Conservation (phyloP, 2,329 filamentous ascomycete species). For the Fusarium pseudonygamai region DNA sequence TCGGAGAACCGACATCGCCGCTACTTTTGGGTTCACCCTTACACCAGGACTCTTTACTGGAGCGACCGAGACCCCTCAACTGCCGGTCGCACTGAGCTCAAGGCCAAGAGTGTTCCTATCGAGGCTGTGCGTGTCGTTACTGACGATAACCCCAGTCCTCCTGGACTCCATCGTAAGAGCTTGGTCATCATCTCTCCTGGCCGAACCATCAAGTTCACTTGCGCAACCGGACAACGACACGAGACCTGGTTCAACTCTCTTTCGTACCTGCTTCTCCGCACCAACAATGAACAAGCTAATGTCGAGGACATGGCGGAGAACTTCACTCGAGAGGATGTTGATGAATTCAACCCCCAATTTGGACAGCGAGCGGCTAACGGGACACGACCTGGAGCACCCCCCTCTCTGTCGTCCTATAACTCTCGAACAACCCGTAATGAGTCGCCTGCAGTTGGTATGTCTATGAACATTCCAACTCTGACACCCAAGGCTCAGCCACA, state of each 20-base stretch:
- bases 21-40: constrained; percentile 99
- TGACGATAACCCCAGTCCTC: constrained; percentile 95
- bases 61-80: constrained; percentile 87
- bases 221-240: constrained; percentile 90
- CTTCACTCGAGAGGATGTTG: constrained; percentile 69
- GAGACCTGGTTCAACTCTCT: constrained; percentile 99
- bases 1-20: constrained; percentile 90
- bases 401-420: constrained; percentile 82
- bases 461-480: constrained; percentile 65
- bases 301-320: constrained; percentile 67
- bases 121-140: constrained; percentile 91
- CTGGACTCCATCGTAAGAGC: constrained; percentile 93
- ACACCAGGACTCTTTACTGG: constrained; percentile 97
- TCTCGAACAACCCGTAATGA: constrained; percentile 76
- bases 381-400: constrained; percentile 63
- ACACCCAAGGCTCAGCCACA: constrained; percentile 58
- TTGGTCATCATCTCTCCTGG: constrained; percentile 90
- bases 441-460: constrained; percentile 63
- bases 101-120: constrained; percentile 90
- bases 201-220: constrained; percentile 91
- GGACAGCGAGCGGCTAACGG: constrained; percentile 47
- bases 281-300: constrained; percentile 69
- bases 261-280: constrained; percentile 88
- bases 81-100: constrained; percentile 79
- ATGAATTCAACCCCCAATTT: constrained; percentile 83